These are phyloP conservation scores for Mycena belliarum DNA, from an alignment of 768 basidiomycete species.

Conservation along the genomic window DNA sequence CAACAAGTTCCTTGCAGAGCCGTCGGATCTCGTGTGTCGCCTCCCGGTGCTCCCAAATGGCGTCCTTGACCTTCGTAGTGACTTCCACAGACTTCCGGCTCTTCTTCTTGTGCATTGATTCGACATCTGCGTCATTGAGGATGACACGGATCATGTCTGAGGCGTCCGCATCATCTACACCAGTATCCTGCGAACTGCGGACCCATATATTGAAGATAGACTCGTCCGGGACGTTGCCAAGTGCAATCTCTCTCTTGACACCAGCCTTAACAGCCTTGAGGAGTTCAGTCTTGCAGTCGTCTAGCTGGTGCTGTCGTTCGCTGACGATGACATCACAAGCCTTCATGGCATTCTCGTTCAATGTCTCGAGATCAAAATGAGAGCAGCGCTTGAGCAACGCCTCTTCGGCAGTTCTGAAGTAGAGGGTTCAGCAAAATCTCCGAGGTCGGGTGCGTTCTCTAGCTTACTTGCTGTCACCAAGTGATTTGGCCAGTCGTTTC, in stretches of 20 bases:
- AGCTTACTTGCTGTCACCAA: constrained; percentile 86
- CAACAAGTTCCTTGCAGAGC: constrained; percentile 85
- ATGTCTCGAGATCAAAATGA: constrained; percentile 84
- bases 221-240: constrained; percentile 63
- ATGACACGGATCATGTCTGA: constrained; percentile 59
- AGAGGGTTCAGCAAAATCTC: constrained; percentile 2
- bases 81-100: constrained; percentile 60
- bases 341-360: constrained; percentile 77
- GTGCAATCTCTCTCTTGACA: constrained; percentile 65
- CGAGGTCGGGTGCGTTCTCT: not conserved
- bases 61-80: constrained; percentile 57
- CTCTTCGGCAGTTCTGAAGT: constrained; percentile 78
- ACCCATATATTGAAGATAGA: constrained; percentile 81
- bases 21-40: constrained; percentile 84
- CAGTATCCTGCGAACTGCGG: constrained; percentile 65
- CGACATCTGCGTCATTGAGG: constrained; percentile 60
- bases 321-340: constrained; percentile 91
- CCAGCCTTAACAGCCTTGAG: constrained; percentile 64
- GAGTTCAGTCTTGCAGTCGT: constrained; percentile 77
- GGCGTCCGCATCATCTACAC: constrained; percentile 80
- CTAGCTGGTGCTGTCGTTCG: constrained; percentile 77
- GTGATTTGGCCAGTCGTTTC: constrained; percentile 79
- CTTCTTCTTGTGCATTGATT: constrained; percentile 45
- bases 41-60: constrained; percentile 81
- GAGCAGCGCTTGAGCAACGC: constrained; percentile 94